These are phyloP conservation scores for Dalbergia cultrata DNA, from an alignment of 306 rosid genomes.

Conservation along the genomic window DNA sequence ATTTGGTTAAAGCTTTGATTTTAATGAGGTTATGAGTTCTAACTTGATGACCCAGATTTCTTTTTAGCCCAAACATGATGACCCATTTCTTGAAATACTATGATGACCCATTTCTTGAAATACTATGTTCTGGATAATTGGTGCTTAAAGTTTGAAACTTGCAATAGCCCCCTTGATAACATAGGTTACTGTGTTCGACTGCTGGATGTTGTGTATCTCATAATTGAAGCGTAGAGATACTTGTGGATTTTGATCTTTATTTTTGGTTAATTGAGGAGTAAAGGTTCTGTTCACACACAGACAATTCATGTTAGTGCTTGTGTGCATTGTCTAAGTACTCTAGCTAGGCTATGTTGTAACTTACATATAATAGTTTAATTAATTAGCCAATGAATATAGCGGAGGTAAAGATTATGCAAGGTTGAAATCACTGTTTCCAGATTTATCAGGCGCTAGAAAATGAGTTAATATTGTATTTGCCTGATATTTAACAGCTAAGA, in stretches of 20 bases:
- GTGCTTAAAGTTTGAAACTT: constrained; percentile 38
- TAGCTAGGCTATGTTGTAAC: not conserved
- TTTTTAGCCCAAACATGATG: constrained; percentile 10
- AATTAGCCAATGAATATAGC: not conserved
- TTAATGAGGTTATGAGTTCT: constrained; percentile 5
- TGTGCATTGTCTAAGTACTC: not conserved
- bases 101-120: constrained; percentile 34
- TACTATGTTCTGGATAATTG: not conserved
- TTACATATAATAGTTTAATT: not conserved
- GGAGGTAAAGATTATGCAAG: not conserved
- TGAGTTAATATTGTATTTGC: not conserved
- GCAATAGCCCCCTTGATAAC: constrained; percentile 4
- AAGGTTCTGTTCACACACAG: not conserved
- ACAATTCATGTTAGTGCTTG: not conserved
- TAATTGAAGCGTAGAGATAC: not conserved
- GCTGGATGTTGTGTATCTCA: not conserved
- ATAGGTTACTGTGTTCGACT: not conserved
- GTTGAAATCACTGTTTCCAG: not conserved
- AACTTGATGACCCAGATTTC: constrained; percentile 21
- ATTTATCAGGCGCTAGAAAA: not conserved
- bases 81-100: constrained; percentile 38
- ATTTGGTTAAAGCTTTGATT: constrained; percentile 25
- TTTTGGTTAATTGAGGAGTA: not conserved
- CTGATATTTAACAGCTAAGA: not conserved
- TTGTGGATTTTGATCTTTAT: not conserved